These are phyloP conservation scores for Borealophlyctis nickersoniae DNA, from an alignment of 192 early-diverging fungal species.

Conservation along the genomic window DNA sequence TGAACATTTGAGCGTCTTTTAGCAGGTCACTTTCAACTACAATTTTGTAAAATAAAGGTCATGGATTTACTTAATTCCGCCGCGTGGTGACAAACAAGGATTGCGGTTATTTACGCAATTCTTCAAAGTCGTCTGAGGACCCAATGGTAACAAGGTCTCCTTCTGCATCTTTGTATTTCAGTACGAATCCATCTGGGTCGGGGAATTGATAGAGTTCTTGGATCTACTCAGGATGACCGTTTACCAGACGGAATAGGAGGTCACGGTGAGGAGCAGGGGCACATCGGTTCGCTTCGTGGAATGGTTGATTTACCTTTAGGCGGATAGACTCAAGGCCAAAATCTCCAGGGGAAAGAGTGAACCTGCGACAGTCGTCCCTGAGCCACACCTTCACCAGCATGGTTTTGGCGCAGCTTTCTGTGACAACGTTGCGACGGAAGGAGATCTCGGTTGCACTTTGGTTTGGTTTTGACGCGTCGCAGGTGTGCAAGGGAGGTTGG, in stretches of 20 bases:
- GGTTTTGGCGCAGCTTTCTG: neutral
- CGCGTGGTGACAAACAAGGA: neutral
- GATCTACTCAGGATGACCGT: slow-evolving; percentile 6
- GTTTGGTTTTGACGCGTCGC: too few relatives aligned
- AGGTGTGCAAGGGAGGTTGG: too few relatives aligned
- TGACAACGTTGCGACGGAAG: too few relatives aligned
- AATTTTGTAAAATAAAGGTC: neutral
- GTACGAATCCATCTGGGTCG: neutral
- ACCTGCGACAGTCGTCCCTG: neutral
- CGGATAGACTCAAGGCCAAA: neutral
- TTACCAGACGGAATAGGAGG: neutral
- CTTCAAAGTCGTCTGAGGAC: slow-evolving; percentile 3
- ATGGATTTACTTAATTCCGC: neutral
- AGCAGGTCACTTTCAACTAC: slow-evolving; percentile 5
- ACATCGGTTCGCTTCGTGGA: neutral
- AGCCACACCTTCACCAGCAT: neutral
- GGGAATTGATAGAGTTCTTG: slow-evolving; percentile 4
- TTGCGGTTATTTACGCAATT: neutral
- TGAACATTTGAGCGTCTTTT: neutral
- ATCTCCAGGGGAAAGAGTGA: neutral
- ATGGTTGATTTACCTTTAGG: neutral
- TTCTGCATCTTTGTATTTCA: slow-evolving; percentile 12
- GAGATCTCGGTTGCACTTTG: too few relatives aligned
- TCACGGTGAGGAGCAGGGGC: neutral
- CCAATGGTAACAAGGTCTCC: slow-evolving; percentile 18